Evolutionary conservation across 2,329 filamentous ascomycete species (phyloP), one percentile per base, ranked within the genome.

Genomic region (Ascocoryne sarcoides): DNA sequence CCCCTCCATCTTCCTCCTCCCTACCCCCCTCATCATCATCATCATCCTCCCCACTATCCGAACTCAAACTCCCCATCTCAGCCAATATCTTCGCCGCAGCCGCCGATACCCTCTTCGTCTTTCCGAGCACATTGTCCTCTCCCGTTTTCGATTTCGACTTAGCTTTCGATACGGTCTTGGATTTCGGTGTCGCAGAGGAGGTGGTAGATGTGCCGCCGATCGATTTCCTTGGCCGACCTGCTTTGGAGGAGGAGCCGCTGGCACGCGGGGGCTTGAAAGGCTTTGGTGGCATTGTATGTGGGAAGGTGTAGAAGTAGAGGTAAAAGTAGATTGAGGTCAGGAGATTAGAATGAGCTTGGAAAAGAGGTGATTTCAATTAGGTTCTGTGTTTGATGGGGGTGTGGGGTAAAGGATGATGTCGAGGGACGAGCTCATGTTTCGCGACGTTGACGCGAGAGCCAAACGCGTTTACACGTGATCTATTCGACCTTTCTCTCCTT

Each of bases 221-320:
- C 4, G 39, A 26, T 30, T 37, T 40, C 28, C 46, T 48, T 3
- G 46, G 42, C n/a, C 43, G 35, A 4, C 44, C 42, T 31, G 14
- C 12, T 19, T 23, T 38, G 18, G 39, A 19, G 17, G 45, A 34
- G 29, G 32, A 19, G 21, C 21, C 23, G 18, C 44, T 39, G 36
- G 49, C 54, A 2, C 54, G 49, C 3, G 56, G 56, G 7, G 56
- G 53, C 26, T 58, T 56, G 46, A 59, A 59, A 12, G 54, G 51
- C 44, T 57, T 57, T 10, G 56, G 55, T 16, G 55, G 48, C 56
- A 59, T 59, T 37, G 10, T 37, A 32, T 37, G 14, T 37, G 19
- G 15, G 14, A 12, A 26, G 23, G 23, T n/a, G n/a, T n/a, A n/a
- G n/a, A n/a, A n/a, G n/a, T n/a, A n/a, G n/a, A n/a, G n/a, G n/a